A percentile compares a stretch with the other conserved stretches of the same genome.
Conservation (phyloP, 2,329 filamentous ascomycete species). For the Fusarium avenaceum region DNA sequence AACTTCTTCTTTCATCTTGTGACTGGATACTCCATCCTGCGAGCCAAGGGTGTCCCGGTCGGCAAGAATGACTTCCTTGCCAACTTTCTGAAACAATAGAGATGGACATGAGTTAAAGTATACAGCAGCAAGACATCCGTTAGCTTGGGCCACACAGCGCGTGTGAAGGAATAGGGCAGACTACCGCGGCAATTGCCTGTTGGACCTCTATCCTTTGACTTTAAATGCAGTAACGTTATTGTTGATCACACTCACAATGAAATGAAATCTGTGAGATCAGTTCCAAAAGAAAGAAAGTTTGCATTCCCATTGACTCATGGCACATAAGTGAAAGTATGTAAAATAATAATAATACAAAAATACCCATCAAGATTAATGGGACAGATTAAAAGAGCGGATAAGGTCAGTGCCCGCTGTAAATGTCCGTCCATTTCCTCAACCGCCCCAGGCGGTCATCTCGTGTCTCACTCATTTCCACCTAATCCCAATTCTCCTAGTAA, state of each 20-base stretch:
- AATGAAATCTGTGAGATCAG: too few relatives aligned
- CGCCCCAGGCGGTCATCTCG: neutral
- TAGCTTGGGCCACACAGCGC: neutral
- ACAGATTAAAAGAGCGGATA: constrained; percentile 28
- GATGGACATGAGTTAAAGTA: neutral
- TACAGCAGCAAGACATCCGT: neutral
- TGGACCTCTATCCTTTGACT: too few relatives aligned
- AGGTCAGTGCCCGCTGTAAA: constrained; percentile 10
- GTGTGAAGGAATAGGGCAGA: neutral
- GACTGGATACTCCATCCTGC: constrained; percentile 7
- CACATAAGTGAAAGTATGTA: constrained; percentile 23
- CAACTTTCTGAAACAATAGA: neutral
- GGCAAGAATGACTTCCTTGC: constrained; percentile 11
- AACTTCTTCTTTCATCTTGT: constrained; percentile 14
- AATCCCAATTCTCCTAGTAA: constrained; percentile 28
- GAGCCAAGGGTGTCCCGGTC: neutral
- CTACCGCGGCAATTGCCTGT: too few relatives aligned
- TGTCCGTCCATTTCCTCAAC: neutral
- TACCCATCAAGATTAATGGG: neutral
- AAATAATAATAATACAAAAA: constrained; percentile 22
- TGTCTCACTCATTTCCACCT: rapidly evolving
- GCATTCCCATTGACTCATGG: constrained; percentile 6
- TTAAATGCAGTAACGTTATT: too few relatives aligned
- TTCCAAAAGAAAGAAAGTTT: neutral
- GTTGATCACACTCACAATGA: too few relatives aligned